phyloP scores from a whole-genome alignment of 345 rosid genomes.

The Conringia planisiliqua region DNA sequence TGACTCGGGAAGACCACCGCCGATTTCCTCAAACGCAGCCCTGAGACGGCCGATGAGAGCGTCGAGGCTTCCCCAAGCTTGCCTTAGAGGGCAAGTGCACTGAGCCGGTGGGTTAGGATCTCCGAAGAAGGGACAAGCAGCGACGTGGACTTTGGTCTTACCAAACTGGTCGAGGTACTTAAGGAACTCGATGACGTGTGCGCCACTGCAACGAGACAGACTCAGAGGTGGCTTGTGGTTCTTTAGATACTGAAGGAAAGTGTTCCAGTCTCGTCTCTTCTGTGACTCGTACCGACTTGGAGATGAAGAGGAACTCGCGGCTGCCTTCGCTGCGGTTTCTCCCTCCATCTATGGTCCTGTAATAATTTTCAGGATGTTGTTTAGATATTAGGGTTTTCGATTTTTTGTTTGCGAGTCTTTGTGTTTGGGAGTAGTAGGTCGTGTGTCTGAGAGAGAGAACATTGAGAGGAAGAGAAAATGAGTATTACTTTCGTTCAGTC shows the following conservation, averaged over 20 bases:
- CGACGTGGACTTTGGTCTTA: conserved; percentile 39
- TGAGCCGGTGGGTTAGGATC: conserved; percentile 85
- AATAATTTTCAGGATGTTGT: background rate
- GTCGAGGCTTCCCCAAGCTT: conserved; percentile 98
- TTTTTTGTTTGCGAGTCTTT: background rate
- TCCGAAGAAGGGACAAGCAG: conserved; percentile 73
- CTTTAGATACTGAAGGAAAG: conserved; percentile 31
- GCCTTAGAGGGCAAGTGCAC: conserved; percentile 87
- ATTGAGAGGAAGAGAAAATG: background rate
- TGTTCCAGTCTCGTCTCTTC: conserved; percentile 67
- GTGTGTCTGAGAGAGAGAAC: background rate
- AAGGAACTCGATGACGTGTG: conserved; percentile 84
- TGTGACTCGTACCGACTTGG: conserved; percentile 71
- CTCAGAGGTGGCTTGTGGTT: conserved; percentile 53
- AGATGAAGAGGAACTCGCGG: conserved; percentile 18
- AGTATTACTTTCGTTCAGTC: background rate
- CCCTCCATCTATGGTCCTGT: conserved; percentile 22
- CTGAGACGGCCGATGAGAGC: conserved; percentile 95
- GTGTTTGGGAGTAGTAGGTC: background rate
- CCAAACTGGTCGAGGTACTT: conserved; percentile 43
- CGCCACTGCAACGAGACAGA: conserved; percentile 75
- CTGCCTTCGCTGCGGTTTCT: conserved; percentile 5
- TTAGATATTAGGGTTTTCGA: conserved; percentile 13
- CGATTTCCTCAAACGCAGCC: conserved; percentile 93
- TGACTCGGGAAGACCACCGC: conserved; percentile 69